Percentiles rank a stretch among this genome's conserved stretches.
phyloP scores from a whole-genome alignment of 768 basidiomycete genomes.

The Amanita exitialis region DNA sequence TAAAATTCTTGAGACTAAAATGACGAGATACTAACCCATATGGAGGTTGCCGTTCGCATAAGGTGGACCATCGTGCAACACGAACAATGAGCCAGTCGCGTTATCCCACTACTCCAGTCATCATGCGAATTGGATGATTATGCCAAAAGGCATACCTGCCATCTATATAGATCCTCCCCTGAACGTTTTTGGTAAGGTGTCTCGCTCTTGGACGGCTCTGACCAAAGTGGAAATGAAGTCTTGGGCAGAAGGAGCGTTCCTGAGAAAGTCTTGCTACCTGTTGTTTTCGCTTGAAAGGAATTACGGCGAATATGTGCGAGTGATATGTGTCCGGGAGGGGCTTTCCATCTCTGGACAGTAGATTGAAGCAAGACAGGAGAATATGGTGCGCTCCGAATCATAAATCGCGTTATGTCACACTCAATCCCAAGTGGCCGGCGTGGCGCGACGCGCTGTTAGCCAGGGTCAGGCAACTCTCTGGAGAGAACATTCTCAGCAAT shows the following conservation, averaged over 20 bases:
- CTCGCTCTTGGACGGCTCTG: slow-evolving; percentile 56
- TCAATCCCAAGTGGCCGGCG: too few relatives aligned
- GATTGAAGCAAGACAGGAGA: background rate
- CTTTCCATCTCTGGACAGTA: background rate
- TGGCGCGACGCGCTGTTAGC: too few relatives aligned
- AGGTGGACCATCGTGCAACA: slow-evolving; percentile 93
- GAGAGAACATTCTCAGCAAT: too few relatives aligned
- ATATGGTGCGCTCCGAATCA: background rate
- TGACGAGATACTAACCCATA: slow-evolving; percentile 53
- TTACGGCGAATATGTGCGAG: background rate
- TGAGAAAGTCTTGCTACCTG: slow-evolving; percentile 32
- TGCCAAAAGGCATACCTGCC: slow-evolving; percentile 46
- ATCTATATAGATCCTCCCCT: slow-evolving; percentile 64
- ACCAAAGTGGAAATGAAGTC: slow-evolving; percentile 69
- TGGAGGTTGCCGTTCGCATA: slow-evolving; percentile 96
- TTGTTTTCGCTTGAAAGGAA: background rate
- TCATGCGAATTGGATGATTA: background rate
- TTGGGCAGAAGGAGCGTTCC: slow-evolving; percentile 73
- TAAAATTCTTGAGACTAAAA: background rate
- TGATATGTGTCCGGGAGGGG: background rate
- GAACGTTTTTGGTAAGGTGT: slow-evolving; percentile 47
- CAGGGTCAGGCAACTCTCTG: too few relatives aligned
- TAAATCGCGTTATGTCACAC: background rate
- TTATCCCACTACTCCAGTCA: slow-evolving; percentile 44
- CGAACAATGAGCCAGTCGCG: slow-evolving; percentile 58